Percentiles rank a stretch among this genome's conserved stretches.
phyloP scores from a whole-genome alignment of 345 rosid genomes.

The Rhodamnia rubescens region DNA sequence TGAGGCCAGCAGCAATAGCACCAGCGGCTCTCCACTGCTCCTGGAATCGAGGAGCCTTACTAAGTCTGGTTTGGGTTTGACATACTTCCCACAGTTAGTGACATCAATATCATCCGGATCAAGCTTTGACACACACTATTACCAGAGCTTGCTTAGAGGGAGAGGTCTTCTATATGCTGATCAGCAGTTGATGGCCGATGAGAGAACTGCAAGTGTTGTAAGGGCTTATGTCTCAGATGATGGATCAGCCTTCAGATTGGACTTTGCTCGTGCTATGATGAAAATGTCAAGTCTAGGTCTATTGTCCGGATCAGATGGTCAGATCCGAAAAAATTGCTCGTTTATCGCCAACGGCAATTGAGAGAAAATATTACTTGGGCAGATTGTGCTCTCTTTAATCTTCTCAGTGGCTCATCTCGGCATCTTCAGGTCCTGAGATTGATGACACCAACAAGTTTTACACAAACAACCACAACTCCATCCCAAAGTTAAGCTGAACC shows the following conservation, averaged over 20 bases:
- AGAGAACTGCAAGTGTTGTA: constrained; percentile 23
- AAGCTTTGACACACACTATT: constrained; percentile 28
- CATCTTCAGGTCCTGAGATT: background rate
- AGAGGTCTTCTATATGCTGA: constrained; percentile 39
- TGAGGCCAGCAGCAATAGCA: background rate
- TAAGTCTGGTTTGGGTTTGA: background rate
- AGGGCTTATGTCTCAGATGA: constrained; percentile 18
- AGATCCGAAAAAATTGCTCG: constrained; percentile 8
- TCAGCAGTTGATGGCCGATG: constrained; percentile 40
- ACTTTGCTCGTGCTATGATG: constrained; percentile 37
- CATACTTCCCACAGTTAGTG: background rate
- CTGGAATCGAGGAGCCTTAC: background rate
- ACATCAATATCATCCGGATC: constrained; percentile 20
- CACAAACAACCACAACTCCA: background rate
- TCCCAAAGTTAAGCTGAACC: background rate
- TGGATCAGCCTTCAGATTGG: constrained; percentile 22
- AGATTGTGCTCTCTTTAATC: background rate
- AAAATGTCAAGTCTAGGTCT: constrained; percentile 30
- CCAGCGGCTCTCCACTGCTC: background rate
- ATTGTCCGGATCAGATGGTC: constrained; percentile 24
- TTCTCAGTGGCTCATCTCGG: background rate
- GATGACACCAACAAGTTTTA: background rate
- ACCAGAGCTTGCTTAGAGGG: constrained; percentile 23
- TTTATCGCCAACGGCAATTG: background rate
- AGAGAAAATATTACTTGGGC: background rate